A percentile compares a stretch with the other conserved stretches of the same genome.
Conservation (phyloP, 371 early-diverging fungal species). For the Lichtheimia corymbifera region DNA sequence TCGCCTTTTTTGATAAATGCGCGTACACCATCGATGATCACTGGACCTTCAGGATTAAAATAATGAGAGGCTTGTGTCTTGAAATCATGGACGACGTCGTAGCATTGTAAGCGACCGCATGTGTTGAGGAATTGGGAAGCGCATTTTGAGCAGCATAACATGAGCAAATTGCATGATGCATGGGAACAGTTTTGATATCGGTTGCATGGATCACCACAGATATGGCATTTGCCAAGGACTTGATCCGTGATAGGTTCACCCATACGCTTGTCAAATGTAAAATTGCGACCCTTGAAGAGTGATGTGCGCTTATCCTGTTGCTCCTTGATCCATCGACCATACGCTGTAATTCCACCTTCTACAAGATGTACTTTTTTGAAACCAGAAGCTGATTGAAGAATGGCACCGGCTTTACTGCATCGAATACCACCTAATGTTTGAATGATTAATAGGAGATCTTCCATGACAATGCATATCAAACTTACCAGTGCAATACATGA, state of each 20-base stretch:
- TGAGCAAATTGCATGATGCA: slow-evolving; percentile 70
- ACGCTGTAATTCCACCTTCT: slow-evolving; percentile 79
- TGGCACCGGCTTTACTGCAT: slow-evolving; percentile 78
- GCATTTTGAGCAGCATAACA: slow-evolving; percentile 73
- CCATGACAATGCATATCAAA: slow-evolving; percentile 7
- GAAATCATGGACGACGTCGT: slow-evolving; percentile 54
- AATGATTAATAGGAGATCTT: not conserved
- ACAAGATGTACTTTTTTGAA: slow-evolving; percentile 70
- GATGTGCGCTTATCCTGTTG: slow-evolving; percentile 43
- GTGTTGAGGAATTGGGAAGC: slow-evolving; percentile 60
- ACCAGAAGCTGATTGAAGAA: slow-evolving; percentile 68
- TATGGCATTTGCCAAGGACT: slow-evolving; percentile 65
- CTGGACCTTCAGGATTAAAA: slow-evolving; percentile 38
- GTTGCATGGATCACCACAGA: slow-evolving; percentile 71
- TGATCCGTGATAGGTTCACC: slow-evolving; percentile 79
- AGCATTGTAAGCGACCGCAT: slow-evolving; percentile 62
- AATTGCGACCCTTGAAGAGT: slow-evolving; percentile 78
- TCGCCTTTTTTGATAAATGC: slow-evolving; percentile 41
- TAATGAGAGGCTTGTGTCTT: slow-evolving; percentile 17
- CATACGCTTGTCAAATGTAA: slow-evolving; percentile 81
- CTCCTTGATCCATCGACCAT: slow-evolving; percentile 67
- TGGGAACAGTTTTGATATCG: slow-evolving; percentile 76
- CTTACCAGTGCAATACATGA: slow-evolving; percentile 79
- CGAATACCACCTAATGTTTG: slow-evolving; percentile 64
- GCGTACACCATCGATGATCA: slow-evolving; percentile 39